Evolutionary conservation across 129 eudicot genomes (phyloP).

Genomic region (Escallonia rubra): DNA sequence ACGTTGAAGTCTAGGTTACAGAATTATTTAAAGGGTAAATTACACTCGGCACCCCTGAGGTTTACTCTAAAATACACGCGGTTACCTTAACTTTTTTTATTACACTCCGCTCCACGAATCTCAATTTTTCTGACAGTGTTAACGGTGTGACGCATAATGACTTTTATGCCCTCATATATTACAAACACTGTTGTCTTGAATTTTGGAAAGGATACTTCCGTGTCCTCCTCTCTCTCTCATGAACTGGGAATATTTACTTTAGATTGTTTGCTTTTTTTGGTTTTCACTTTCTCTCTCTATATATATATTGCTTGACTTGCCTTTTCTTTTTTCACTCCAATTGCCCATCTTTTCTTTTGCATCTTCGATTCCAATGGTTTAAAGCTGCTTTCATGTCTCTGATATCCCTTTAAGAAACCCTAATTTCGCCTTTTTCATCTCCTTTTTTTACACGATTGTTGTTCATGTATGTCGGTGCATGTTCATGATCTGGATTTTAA

Average conservation of each 20-base stretch:
- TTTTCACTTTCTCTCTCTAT: constrained; percentile 5
- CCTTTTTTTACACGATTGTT: constrained; percentile 4
- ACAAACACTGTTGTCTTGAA: too few relatives aligned
- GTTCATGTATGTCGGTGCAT: constrained; percentile 45
- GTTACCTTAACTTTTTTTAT: too few relatives aligned
- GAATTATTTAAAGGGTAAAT: too few relatives aligned
- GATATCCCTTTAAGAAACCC: constrained; percentile 35
- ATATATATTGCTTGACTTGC: constrained; percentile 29
- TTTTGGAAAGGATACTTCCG: too few relatives aligned
- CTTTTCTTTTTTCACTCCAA: constrained; percentile 19
- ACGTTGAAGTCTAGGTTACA: too few relatives aligned
- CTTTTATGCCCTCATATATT: too few relatives aligned
- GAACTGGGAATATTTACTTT: constrained; percentile 7
- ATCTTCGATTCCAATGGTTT: constrained; percentile 47
- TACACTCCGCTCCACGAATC: too few relatives aligned
- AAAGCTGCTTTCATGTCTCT: constrained; percentile 63
- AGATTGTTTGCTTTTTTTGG: constrained; percentile 4
- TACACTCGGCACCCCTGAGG: too few relatives aligned
- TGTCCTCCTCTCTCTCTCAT: background rate
- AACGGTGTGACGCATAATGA: too few relatives aligned
- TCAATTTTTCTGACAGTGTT: too few relatives aligned
- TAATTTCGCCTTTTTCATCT: constrained; percentile 16
- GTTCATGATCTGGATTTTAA: constrained; percentile 10
- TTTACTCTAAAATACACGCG: too few relatives aligned
- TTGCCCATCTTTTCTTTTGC: constrained; percentile 32